Evolutionary conservation across 495 filamentous ascomycete genomes (phyloP).

Genomic region (Recurvomyces mirabilis): DNA sequence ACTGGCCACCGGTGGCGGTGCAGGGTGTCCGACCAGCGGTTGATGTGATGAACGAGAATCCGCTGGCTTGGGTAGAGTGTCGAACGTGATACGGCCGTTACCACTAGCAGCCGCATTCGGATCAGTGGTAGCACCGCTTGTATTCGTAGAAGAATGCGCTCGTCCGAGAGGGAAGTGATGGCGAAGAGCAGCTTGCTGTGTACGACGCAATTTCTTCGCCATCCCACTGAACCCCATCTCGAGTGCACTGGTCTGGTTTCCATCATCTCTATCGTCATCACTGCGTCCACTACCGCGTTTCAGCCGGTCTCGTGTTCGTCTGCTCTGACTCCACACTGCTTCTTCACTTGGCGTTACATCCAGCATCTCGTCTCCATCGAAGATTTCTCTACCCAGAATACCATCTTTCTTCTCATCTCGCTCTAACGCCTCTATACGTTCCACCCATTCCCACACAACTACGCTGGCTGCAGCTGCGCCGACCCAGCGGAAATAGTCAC

Average conservation of each 20-base stretch:
- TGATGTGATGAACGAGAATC: neutral
- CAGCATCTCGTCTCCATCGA: conserved; percentile 94
- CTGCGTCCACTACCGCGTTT: conserved; percentile 1
- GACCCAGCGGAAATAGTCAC: conserved; percentile 95
- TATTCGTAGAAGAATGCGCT: conserved; percentile 12
- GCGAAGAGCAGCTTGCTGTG: neutral
- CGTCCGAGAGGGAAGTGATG: conserved; percentile 17
- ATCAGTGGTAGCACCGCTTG: neutral
- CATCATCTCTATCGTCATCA: conserved; percentile 3
- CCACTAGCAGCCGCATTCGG: neutral
- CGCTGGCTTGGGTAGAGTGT: conserved; percentile 9
- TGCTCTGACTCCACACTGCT: conserved; percentile 35
- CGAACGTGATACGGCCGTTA: conserved; percentile 8
- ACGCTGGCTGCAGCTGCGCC: conserved; percentile 92
- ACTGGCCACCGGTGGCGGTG: conserved; percentile 53
- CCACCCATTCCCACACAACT: conserved; percentile 99
- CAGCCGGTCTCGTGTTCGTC: neutral
- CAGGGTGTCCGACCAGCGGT: conserved; percentile 35
- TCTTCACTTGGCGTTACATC: conserved; percentile 57
- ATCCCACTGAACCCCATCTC: conserved; percentile 16
- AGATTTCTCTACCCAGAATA: conserved; percentile 84
- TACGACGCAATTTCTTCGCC: conserved; percentile 8
- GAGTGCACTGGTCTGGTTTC: conserved; percentile 11
- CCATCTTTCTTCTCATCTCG: conserved; percentile 93
- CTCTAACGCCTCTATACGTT: conserved; percentile 93